Evolutionary conservation across 2,329 filamentous ascomycete species (phyloP), one percentile per base, ranked within the genome.

Genomic region (Thielaviopsis cerberus): DNA sequence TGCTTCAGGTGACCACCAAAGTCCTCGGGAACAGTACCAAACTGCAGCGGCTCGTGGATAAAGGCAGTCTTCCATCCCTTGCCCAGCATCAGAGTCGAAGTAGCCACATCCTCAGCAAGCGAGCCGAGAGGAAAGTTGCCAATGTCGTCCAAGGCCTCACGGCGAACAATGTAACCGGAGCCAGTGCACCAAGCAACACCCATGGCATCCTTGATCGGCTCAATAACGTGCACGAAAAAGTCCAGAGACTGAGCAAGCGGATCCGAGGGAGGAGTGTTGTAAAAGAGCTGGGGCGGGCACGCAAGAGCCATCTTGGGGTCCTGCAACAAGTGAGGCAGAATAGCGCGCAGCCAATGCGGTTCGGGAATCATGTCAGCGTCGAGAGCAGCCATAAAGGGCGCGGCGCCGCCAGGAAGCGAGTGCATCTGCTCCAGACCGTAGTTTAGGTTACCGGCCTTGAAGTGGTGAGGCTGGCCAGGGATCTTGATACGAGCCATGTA

Each of bases 281-380:
- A 82, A 67, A 82, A 83, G 3, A 79, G 72, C 69, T 82, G 78
- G 13, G 78, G 77, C 25, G 78, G 78, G 63, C 77, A 81, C n/a
- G 75, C 77, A 54, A 81, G 71, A 54, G 76, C 77, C 70, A 80
- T 72, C 65, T 76, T 78, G 50, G 73, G 70, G 64, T 82, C 77
- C 60, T 71, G 66, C n/a, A 82, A 63, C 57, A 82, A 66, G 64
- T 83, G 80, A 57, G 80, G 77, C n/a, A 82, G 67, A 17, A 79
- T 65, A 26, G 77, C 75, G 45, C 79, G 76, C 17, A 83, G 71
- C 78, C 79, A 83, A 53, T 77, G 69, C 55, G 70, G 71, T 65
- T 82, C 78, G 6, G 79, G 77, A 66, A 84, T 83, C 81, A 85
- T 84, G 65, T 85, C 81, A 22, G 80, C 81, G 64, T 85, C 81